A percentile compares a stretch with the other conserved stretches of the same genome.
These are phyloP conservation scores for Capsella bursapastoris DNA, from an alignment of 345 rosid genomes.

Conservation along the genomic window DNA sequence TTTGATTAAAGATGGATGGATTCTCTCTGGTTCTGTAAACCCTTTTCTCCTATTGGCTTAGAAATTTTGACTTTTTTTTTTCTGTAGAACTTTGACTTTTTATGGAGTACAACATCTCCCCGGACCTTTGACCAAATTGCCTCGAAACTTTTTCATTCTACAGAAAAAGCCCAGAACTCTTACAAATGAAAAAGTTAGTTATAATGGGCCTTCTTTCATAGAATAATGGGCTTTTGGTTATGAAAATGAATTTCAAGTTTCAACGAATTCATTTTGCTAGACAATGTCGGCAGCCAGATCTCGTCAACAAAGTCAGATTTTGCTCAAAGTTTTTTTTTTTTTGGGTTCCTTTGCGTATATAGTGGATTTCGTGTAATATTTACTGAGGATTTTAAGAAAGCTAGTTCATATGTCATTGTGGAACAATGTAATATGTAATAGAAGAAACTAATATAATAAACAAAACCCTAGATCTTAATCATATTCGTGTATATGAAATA, in stretches of 20 bases:
- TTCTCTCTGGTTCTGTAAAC: conserved; percentile 27
- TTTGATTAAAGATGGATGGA: background rate
- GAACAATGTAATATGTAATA: no score
- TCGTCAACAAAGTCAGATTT: no score
- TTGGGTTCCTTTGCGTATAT: background rate
- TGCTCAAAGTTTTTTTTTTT: background rate
- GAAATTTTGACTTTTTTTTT: background rate
- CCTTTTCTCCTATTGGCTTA: conserved; percentile 29
- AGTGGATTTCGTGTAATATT: background rate
- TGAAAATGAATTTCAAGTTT: background rate
- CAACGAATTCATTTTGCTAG: background rate
- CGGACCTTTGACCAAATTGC: background rate
- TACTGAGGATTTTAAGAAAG: background rate
- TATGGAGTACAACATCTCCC: background rate
- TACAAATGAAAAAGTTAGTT: background rate
- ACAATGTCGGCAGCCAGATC: conserved; percentile 23
- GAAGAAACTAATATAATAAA: no score
- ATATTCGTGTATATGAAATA: background rate
- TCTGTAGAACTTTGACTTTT: conserved; percentile 3
- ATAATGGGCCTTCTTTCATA: background rate
- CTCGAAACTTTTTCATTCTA: background rate
- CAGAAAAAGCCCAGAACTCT: background rate
- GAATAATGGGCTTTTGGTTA: background rate
- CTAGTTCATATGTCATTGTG: background rate
- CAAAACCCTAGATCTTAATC: background rate